Evolutionary conservation across 164 flowering plant genomes (phyloP).

Genomic region (Magnolia sinica): DNA sequence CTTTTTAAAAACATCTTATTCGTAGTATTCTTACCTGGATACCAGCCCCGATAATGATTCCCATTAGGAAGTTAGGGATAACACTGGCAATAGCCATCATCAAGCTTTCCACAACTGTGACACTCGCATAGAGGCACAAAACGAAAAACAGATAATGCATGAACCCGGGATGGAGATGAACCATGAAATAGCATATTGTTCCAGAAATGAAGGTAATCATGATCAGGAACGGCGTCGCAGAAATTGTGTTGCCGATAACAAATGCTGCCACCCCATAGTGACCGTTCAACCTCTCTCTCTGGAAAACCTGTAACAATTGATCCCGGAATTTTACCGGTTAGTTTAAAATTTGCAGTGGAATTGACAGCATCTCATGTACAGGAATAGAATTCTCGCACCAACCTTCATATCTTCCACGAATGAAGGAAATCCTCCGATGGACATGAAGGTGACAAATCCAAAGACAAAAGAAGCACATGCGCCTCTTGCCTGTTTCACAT

Average conservation of each 20-base stretch:
- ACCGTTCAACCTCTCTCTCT: constrained; percentile 89
- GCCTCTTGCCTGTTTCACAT: constrained; percentile 77
- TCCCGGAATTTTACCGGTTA: not conserved
- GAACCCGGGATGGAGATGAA: constrained; percentile 80
- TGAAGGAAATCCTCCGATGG: constrained; percentile 96
- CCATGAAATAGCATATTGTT: constrained; percentile 93
- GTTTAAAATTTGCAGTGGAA: not conserved
- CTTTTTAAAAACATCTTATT: too few relatives aligned
- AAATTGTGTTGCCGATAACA: constrained; percentile 83
- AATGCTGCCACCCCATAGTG: constrained; percentile 86
- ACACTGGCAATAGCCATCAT: constrained; percentile 97
- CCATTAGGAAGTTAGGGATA: constrained; percentile 97
- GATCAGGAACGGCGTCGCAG: constrained; percentile 85
- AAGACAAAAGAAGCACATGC: constrained; percentile 89
- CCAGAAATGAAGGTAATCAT: constrained; percentile 82
- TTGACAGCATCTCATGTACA: not conserved
- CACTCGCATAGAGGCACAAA: constrained; percentile 82
- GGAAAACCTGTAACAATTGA: constrained; percentile 62
- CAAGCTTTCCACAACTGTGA: constrained; percentile 92
- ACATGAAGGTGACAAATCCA: constrained; percentile 96
- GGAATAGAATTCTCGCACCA: not conserved
- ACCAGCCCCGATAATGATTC: constrained; percentile 94
- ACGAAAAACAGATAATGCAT: constrained; percentile 79
- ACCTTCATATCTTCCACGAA: constrained; percentile 99
- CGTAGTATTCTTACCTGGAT: constrained; percentile 54